These are phyloP conservation scores for Ustilago bromivora DNA, from an alignment of 1,284 basidiomycete genomes.

Conservation along the genomic window DNA sequence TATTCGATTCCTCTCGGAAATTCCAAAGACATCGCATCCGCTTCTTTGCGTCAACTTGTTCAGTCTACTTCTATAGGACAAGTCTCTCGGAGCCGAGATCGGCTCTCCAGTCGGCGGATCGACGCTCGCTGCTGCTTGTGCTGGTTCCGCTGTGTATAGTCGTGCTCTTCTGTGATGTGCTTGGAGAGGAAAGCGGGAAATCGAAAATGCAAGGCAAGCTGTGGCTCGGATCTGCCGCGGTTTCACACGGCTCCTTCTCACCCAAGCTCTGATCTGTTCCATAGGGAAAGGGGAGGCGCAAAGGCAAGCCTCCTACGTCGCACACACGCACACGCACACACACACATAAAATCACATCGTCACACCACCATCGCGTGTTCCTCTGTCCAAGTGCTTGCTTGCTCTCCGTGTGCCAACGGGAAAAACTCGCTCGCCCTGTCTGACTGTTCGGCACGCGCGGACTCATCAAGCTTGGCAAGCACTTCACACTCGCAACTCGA, in stretches of 20 bases:
- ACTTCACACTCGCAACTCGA: not conserved
- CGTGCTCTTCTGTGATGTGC: not conserved
- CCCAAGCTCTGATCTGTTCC: not conserved
- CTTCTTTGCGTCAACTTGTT: not conserved
- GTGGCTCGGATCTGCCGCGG: not conserved
- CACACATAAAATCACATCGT: constrained; percentile 1
- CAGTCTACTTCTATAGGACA: not conserved
- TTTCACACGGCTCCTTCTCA: constrained; percentile 1
- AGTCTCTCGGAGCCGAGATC: not conserved
- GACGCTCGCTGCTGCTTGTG: no score
- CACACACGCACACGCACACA: not conserved
- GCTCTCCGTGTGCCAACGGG: not conserved
- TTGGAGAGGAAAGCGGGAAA: not conserved
- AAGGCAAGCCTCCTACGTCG: constrained; percentile 8
- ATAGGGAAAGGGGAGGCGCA: not conserved
- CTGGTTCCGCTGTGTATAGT: not conserved
- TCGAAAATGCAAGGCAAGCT: not conserved
- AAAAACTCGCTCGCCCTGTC: not conserved
- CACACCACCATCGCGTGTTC: not conserved
- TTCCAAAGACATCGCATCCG: not conserved
- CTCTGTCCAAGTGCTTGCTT: not conserved
- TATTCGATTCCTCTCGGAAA: not conserved
- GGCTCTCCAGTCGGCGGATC: not conserved
- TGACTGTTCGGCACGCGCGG: not conserved
- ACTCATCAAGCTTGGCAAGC: constrained; percentile 3